Evolutionary conservation across 176 grass and related monocot genomes (phyloP).

Genomic region (Musa beccarii): DNA sequence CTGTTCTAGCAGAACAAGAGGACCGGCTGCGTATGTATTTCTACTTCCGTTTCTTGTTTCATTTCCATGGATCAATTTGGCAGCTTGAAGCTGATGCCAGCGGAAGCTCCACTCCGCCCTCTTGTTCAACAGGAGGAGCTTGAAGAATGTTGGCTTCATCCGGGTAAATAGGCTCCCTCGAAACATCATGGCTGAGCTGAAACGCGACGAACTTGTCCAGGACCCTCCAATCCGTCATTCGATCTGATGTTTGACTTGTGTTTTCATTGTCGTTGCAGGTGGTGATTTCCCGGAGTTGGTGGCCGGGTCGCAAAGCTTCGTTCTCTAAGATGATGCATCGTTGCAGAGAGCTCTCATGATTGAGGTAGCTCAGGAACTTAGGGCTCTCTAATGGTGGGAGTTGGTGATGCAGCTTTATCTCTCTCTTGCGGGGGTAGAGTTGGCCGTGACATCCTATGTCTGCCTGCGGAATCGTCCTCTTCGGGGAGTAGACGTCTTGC

Average conservation of each 20-base stretch:
- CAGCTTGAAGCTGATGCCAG: constrained; percentile 70
- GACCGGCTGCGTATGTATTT: too few relatives aligned
- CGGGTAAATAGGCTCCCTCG: constrained; percentile 36
- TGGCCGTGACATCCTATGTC: constrained; percentile 43
- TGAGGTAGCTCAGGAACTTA: constrained; percentile 39
- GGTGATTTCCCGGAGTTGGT: constrained; percentile 23
- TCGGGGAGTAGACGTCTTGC: constrained; percentile 57
- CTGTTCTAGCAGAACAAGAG: neutral
- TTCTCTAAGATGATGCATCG: constrained; percentile 25
- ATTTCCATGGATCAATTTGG: constrained; percentile 94
- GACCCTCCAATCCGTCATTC: constrained; percentile 54
- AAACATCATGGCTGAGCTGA: constrained; percentile 73
- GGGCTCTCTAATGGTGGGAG: constrained; percentile 59
- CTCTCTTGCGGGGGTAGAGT: constrained; percentile 45
- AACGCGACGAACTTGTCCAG: constrained; percentile 91
- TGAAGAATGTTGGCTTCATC: constrained; percentile 46
- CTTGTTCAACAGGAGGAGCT: constrained; percentile 53
- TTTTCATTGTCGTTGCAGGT: neutral
- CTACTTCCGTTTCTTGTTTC: neutral
- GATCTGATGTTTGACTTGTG: constrained; percentile 1
- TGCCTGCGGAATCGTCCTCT: constrained; percentile 38
- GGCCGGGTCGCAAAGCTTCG: constrained; percentile 32
- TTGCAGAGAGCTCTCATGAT: constrained; percentile 14
- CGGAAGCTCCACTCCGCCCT: constrained; percentile 39
- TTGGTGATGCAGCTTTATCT: constrained; percentile 44